phyloP scores from a whole-genome alignment of 495 filamentous ascomycete species.

The Xylaria palmicola region DNA sequence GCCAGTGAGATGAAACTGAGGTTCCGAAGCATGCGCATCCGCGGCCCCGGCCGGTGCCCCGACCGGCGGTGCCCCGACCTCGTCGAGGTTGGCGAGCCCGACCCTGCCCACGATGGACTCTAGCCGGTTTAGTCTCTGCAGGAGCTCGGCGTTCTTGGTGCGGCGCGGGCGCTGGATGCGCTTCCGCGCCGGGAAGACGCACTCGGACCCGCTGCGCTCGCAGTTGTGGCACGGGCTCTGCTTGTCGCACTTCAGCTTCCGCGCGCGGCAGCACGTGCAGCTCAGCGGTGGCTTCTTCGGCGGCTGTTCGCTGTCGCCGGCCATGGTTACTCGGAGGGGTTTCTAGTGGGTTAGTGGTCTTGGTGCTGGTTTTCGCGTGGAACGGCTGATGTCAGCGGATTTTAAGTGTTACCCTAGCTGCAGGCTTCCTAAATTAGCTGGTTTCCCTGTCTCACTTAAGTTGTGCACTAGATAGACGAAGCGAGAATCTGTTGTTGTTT shows the following conservation, averaged over 20 bases:
- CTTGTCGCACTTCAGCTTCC: constrained; percentile 75
- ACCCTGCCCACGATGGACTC: constrained; percentile 67
- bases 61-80: constrained; percentile 3
- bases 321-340: no score
- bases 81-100: constrained; percentile 25
- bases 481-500: no score
- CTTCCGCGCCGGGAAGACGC: constrained; percentile 66
- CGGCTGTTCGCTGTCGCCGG: not conserved
- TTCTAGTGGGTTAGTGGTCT: no score
- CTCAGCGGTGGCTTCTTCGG: constrained; percentile 32
- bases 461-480: no score
- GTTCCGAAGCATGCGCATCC: constrained; percentile 27
- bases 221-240: constrained; percentile 69
- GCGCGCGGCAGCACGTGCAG: constrained; percentile 71
- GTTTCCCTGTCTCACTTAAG: no score
- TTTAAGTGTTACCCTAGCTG: no score
- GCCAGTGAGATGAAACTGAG: constrained; percentile 35
- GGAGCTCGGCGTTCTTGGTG: constrained; percentile 52
- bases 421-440: no score
- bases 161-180: constrained; percentile 40
- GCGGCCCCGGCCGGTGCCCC: not conserved
- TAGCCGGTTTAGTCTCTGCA: constrained; percentile 64
- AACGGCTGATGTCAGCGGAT: no score
- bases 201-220: constrained; percentile 63
- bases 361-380: no score